Evolutionary conservation across 2,329 filamentous ascomycete genomes (phyloP).

Genomic region (Fusarium burgessii): DNA sequence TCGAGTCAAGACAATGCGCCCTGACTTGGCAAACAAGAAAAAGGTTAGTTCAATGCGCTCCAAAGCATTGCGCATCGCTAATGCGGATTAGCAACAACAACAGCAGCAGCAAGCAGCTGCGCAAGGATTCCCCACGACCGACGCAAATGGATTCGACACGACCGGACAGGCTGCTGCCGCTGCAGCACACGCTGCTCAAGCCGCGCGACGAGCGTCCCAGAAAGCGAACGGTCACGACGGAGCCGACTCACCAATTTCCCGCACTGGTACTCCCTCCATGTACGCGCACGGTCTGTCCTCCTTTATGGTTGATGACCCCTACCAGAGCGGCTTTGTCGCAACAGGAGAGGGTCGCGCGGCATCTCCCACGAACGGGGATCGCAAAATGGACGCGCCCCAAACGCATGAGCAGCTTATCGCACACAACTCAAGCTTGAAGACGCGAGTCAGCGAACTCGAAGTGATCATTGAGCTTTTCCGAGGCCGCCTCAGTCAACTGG

Average conservation of each 20-base stretch:
- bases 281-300: conserved; percentile 80
- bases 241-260: conserved; percentile 81
- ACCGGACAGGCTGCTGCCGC: conserved; percentile 62
- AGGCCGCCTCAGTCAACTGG: conserved; percentile 81
- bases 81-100: conserved; percentile 33
- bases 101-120: conserved; percentile 55
- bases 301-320: conserved; percentile 81
- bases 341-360: conserved; percentile 64
- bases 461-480: conserved; percentile 90
- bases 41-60: conserved; percentile 68
- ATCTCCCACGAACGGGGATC: conserved; percentile 67
- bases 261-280: conserved; percentile 81
- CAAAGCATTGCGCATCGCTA: conserved; percentile 8
- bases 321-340: conserved; percentile 67
- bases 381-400: conserved; percentile 77
- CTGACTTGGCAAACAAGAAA: conserved; percentile 83
- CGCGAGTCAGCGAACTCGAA: conserved; percentile 93
- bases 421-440: conserved; percentile 89
- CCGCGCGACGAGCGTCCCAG: conserved; percentile 72
- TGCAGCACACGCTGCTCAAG: conserved; percentile 65
- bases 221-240: conserved; percentile 82
- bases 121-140: conserved; percentile 56
- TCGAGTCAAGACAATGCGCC: conserved; percentile 87
- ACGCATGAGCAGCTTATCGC: conserved; percentile 84
- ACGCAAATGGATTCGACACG: conserved; percentile 70